Percentiles rank a stretch among this genome's conserved stretches.
phyloP scores from a whole-genome alignment of 2,329 filamentous ascomycete genomes.

The Diaporthe sp. region DNA sequence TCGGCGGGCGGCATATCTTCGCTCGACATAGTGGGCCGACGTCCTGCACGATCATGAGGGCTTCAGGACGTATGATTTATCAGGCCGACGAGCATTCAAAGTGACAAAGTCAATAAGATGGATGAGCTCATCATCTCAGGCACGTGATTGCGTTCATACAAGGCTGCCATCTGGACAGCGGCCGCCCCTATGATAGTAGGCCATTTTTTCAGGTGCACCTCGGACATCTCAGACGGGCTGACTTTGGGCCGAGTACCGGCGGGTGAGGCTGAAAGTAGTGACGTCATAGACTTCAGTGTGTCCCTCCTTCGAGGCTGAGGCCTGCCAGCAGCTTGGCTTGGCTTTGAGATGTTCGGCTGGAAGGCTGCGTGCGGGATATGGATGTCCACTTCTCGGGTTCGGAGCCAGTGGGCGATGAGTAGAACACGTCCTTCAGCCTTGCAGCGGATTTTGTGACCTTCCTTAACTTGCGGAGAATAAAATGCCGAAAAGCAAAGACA shows the following conservation, averaged over 20 bases:
- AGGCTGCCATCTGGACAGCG: conserved; percentile 1
- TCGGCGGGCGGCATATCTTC: conserved; percentile 38
- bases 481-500: background rate
- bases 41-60: background rate
- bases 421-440: background rate
- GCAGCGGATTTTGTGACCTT: background rate
- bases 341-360: background rate
- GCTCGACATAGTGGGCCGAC: conserved; percentile 40
- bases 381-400: background rate
- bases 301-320: background rate
- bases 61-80: background rate
- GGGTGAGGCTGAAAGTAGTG: conserved; percentile 3
- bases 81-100: background rate
- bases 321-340: background rate
- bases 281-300: conserved; percentile 26
- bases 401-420: background rate
- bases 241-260: conserved; percentile 45
- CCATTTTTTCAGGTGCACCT: conserved; percentile 19
- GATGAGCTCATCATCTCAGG: background rate
- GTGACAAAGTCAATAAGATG: background rate
- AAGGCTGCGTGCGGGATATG: background rate
- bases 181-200: background rate
- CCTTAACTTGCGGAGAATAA: conserved; percentile 6
- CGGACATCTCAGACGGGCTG: conserved; percentile 43
- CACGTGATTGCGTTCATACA: background rate